phyloP scores from a whole-genome alignment of 192 early-diverging fungal species.

The Haplosporangium gracile region DNA sequence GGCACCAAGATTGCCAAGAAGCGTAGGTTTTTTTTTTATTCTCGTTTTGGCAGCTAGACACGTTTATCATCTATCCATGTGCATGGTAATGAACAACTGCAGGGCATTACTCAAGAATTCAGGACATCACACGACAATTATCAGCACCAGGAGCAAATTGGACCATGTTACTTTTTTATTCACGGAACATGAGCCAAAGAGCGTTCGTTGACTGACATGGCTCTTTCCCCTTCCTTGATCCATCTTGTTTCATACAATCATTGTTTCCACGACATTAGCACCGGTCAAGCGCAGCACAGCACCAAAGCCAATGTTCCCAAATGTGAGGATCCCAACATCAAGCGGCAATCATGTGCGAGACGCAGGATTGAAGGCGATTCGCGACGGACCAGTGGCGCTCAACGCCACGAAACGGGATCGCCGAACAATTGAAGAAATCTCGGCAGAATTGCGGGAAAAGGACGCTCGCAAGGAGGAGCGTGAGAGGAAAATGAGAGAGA shows the following conservation, averaged over 20 bases:
- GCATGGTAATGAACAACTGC: background rate
- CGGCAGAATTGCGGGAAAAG: slow-evolving; percentile 19
- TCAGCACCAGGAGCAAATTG: background rate
- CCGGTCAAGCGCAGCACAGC: slow-evolving; percentile 31
- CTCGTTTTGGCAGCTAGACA: background rate
- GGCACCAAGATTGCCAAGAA: slow-evolving; percentile 40
- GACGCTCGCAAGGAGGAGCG: slow-evolving; percentile 34
- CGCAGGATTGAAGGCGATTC: slow-evolving; percentile 51
- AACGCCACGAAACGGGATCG: slow-evolving; percentile 47
- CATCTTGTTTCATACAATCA: background rate
- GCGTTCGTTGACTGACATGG: background rate
- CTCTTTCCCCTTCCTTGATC: background rate
- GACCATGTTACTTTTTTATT: background rate
- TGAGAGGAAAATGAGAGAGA: slow-evolving; percentile 25
- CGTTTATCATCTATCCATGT: background rate
- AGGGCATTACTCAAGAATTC: background rate
- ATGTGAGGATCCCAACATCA: slow-evolving; percentile 27
- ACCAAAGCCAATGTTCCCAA: slow-evolving; percentile 39
- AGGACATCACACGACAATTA: background rate
- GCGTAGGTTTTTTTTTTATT: slow-evolving; percentile 18
- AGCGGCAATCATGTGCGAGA: slow-evolving; percentile 39
- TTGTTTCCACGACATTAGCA: background rate
- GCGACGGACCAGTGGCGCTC: slow-evolving; percentile 44
- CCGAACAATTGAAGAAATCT: slow-evolving; percentile 31
- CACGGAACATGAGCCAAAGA: background rate